These are phyloP conservation scores for Amanita pseudoporphyria DNA, from an alignment of 768 basidiomycete genomes.

Conservation along the genomic window DNA sequence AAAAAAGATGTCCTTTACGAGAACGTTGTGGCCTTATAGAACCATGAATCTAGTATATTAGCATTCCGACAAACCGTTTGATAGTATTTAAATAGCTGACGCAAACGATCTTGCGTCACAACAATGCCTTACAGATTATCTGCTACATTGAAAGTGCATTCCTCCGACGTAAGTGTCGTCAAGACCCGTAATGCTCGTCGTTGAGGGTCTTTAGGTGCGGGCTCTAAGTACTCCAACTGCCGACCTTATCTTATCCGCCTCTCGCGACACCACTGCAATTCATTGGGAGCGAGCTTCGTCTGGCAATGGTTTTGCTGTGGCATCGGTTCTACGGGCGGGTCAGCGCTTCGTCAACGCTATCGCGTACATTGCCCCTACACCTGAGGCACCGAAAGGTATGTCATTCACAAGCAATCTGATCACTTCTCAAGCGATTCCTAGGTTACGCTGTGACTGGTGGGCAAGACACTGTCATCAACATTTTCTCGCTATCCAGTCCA, in stretches of 20 bases:
- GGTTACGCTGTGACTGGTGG: slow-evolving; percentile 85
- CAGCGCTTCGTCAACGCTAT: slow-evolving; percentile 76
- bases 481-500: slow-evolving; percentile 53
- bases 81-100: background rate
- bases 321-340: slow-evolving; percentile 50
- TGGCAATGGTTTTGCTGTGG: slow-evolving; percentile 41
- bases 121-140: slow-evolving; percentile 71
- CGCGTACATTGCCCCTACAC: slow-evolving; percentile 61
- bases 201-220: slow-evolving; percentile 55
- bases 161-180: slow-evolving; percentile 54
- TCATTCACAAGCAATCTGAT: slow-evolving; percentile 9
- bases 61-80: background rate
- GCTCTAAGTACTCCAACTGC: slow-evolving; percentile 69
- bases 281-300: slow-evolving; percentile 58
- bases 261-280: slow-evolving; percentile 87
- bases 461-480: slow-evolving; percentile 81
- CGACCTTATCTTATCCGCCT: slow-evolving; percentile 78
- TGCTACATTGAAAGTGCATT: slow-evolving; percentile 58
- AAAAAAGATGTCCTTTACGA: background rate
- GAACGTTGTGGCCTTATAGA: background rate
- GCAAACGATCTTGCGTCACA: background rate
- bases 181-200: slow-evolving; percentile 8
- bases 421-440: slow-evolving; percentile 21
- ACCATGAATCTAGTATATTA: background rate
- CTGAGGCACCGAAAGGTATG: slow-evolving; percentile 61